Evolutionary conservation across 2,329 filamentous ascomycete species (phyloP).

Genomic region (Verticillium klebahnii): DNA sequence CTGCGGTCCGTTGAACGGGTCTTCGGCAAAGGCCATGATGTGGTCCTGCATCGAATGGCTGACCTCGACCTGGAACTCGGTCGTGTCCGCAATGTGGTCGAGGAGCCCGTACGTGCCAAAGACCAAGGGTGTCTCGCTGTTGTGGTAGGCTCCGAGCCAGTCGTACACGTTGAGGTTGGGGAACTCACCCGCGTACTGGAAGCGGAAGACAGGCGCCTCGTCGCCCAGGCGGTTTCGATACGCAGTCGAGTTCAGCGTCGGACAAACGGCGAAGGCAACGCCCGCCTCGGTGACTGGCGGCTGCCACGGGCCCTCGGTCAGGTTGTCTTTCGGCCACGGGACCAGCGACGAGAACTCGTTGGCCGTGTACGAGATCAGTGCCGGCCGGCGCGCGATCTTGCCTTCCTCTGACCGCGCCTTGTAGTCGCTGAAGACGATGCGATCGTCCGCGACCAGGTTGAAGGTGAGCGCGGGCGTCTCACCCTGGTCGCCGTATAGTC

Average conservation of each 20-base stretch:
- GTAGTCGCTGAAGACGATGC: conserved; percentile 25
- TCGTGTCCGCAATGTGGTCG: conserved; percentile 17
- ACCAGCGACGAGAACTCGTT: conserved; percentile 25
- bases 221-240: conserved; percentile 17
- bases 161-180: conserved; percentile 30
- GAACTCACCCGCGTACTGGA: conserved; percentile 34
- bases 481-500: conserved; percentile 18
- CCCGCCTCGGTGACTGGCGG: conserved; percentile 6
- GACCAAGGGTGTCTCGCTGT: conserved; percentile 28
- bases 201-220: conserved; percentile 30
- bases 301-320: conserved; percentile 22
- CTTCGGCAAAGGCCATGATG: conserved; percentile 19
- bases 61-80: conserved; percentile 16
- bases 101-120: conserved; percentile 30
- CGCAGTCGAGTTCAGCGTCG: conserved; percentile 19
- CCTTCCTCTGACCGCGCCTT: conserved; percentile 17
- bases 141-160: conserved; percentile 39
- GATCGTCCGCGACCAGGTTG: conserved; percentile 20
- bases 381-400: conserved; percentile 18
- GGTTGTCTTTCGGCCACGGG: conserved; percentile 19
- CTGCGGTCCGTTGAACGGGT: conserved; percentile 18
- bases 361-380: conserved; percentile 25
- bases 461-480: conserved; percentile 19
- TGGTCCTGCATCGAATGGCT: conserved; percentile 21
- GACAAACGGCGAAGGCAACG: conserved; percentile 20